phyloP scores from a whole-genome alignment of 129 eudicot species.

The Helichrysum umbraculigerum region DNA sequence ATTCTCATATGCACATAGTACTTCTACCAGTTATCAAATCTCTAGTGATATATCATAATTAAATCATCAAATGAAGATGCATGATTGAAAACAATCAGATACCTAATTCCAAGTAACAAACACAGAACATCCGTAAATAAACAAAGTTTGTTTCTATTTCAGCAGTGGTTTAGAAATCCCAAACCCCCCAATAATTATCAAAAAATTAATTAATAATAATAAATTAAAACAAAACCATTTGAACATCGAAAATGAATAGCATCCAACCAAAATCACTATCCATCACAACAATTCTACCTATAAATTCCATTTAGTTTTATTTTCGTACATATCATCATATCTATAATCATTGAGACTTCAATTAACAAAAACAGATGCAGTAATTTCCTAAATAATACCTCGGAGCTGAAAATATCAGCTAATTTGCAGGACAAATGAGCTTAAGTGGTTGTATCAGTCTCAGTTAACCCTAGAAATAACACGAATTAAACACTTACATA shows the following conservation, averaged over 20 bases:
- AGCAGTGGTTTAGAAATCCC: slow-evolving; percentile 8
- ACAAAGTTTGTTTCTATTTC: neutral
- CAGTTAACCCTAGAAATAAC: slow-evolving; percentile 44
- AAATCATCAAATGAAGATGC: neutral
- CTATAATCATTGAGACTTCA: slow-evolving; percentile 6
- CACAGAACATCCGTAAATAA: neutral
- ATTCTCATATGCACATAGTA: slow-evolving; percentile 10
- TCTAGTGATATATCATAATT: neutral
- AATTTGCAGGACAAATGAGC: slow-evolving; percentile 29
- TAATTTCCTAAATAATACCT: slow-evolving; percentile 24
- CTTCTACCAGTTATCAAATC: neutral
- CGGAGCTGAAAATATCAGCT: slow-evolving; percentile 33
- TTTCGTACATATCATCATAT: neutral
- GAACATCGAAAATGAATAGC: slow-evolving; percentile 1
- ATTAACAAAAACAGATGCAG: neutral
- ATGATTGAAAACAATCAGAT: slow-evolving; percentile 7
- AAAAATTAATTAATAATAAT: neutral
- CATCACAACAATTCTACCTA: slow-evolving; percentile 21
- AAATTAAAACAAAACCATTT: neutral
- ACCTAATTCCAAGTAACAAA: neutral
- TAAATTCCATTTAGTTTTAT: slow-evolving; percentile 7
- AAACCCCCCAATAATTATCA: neutral
- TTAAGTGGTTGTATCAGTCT: slow-evolving; percentile 34
- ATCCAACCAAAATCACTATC: slow-evolving; percentile 18
- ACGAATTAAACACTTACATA: slow-evolving; percentile 12